Evolutionary conservation across 2,329 filamentous ascomycete species (phyloP), one percentile per base, ranked within the genome.

Genomic region (Talaromyces verruculosus): DNA sequence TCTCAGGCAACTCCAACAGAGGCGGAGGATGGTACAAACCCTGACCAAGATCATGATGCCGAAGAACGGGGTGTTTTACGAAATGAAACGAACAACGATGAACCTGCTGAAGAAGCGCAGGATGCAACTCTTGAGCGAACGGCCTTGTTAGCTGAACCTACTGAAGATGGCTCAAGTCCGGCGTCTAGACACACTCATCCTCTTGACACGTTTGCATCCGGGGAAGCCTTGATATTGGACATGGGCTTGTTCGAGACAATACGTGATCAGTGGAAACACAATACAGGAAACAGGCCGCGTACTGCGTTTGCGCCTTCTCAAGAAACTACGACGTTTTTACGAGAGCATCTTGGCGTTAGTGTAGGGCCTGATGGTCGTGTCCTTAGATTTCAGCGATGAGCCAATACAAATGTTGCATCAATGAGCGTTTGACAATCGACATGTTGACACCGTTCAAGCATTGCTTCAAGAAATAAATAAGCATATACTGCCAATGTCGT

Each of bases 11-110:
- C 77, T 2, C 15, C 37, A 41, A 68, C 71, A 6, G 67, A 72
- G 39, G 69, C 68, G 30, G 67, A 67, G n/a, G 64, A 71, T 64
- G 60, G 67, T 19, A 59, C 63, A 35, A 60, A 64, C 33, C 64
- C 69, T 22, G 63, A 65, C 17, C 87, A 88, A 71, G 85, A 87
- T 70, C 79, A 85, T 65, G 86, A 89, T 68, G 78, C 83, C 5
- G 87, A 89, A 76, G 87, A 89, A 73, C 81, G 84, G 35, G 87
- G 87, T 1, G 73, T 87, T 2, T 70, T 82, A 19, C 80, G 80
- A 64, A 72, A 71, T 66, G 78, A 76, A 73, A 69, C 55, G 5
- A 51, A 41, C 28, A 64, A 66, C 5, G 43, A 28, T 43, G 41
- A n/a, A 57, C 41, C 30, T 11, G 19, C 53, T 15, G 30, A 63